These are phyloP conservation scores for Fraxinus pennsylvanica DNA, from an alignment of 257 asterid genomes.

Conservation along the genomic window DNA sequence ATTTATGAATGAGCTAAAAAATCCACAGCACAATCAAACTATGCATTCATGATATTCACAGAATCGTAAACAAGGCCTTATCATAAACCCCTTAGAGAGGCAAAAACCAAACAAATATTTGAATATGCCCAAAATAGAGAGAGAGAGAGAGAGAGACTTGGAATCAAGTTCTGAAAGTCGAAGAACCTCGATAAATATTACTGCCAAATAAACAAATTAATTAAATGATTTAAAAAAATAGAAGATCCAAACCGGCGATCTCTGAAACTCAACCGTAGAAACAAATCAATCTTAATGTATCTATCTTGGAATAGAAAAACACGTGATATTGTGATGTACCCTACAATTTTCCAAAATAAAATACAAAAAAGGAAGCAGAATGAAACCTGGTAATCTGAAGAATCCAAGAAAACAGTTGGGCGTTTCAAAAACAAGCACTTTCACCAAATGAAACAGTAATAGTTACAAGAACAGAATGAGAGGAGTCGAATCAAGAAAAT, in stretches of 20 bases:
- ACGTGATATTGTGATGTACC: not conserved
- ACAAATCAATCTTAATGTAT: not conserved
- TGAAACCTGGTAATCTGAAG: conserved; percentile 37
- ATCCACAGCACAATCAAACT: not conserved
- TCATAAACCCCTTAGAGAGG: not conserved
- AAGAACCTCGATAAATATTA: not conserved
- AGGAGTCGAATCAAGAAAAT: not conserved
- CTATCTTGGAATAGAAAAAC: not conserved
- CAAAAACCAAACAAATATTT: not conserved
- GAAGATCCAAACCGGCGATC: not conserved
- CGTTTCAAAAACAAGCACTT: not conserved
- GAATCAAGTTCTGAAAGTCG: conserved; percentile 25
- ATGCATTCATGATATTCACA: not conserved
- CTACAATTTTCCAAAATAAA: not conserved
- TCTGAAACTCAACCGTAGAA: not conserved
- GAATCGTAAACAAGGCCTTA: not conserved
- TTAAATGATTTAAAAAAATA: not conserved
- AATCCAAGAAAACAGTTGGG: conserved; percentile 8
- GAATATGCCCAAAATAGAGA: conserved; percentile 1
- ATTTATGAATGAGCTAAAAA: not conserved
- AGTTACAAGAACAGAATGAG: not conserved
- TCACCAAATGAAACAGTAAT: not conserved
- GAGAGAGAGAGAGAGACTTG: not conserved
- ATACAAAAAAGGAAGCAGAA: conserved; percentile 20
- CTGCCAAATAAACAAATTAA: not conserved